Percentiles rank a stretch among this genome's conserved stretches.
Conservation (phyloP, 2,329 filamentous ascomycete genomes). For the Aspergillus felis region DNA sequence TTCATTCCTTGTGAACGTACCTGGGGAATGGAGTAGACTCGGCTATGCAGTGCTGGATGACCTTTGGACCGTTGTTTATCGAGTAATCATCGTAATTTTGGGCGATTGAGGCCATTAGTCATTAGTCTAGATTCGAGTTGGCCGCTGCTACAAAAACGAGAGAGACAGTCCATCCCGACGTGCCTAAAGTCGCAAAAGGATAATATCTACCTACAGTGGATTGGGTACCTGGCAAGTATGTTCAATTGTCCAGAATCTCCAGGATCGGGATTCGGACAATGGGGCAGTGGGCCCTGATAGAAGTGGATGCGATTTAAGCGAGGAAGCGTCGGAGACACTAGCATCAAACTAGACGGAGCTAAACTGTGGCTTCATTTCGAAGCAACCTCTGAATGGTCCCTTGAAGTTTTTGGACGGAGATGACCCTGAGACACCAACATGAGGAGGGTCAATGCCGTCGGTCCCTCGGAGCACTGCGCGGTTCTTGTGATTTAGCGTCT, state of each 20-base stretch:
- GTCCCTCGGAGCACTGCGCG: not conserved
- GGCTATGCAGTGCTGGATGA: not conserved
- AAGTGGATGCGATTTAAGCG: not conserved
- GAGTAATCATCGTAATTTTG: not conserved
- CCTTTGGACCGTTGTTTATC: not conserved
- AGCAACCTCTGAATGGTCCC: not conserved
- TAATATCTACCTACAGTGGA: not conserved
- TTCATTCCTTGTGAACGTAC: not conserved
- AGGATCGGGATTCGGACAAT: not conserved
- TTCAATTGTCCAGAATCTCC: not conserved
- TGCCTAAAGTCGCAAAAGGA: not conserved
- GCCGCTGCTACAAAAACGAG: not conserved
- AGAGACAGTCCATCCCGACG: not conserved
- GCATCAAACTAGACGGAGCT: not conserved
- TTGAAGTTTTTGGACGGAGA: not conserved
- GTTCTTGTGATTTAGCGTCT: not conserved
- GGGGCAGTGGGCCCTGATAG: not conserved
- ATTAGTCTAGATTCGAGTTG: not conserved
- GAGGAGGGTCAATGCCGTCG: not conserved
- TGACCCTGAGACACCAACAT: no score
- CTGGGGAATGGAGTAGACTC: not conserved
- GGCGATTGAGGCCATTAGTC: not conserved
- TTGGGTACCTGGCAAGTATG: not conserved
- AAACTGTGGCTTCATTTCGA: not conserved
- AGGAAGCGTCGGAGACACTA: not conserved